Conservation (phyloP, 2,329 filamentous ascomycete species). For the Dactylella cylindrospora region DNA sequence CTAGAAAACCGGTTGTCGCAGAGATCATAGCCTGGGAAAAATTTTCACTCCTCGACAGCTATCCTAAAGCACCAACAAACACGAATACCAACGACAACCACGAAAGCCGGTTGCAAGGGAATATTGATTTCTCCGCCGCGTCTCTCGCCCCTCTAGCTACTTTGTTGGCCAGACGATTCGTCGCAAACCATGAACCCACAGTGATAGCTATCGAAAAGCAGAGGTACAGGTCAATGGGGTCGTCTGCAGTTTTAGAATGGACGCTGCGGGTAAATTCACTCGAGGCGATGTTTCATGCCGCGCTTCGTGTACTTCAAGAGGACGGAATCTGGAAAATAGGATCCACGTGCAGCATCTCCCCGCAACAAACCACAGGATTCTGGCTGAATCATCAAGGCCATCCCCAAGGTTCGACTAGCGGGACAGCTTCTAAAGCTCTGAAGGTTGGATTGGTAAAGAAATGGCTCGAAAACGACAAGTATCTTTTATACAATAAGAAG, state of each 20-base stretch:
- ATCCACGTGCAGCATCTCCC: constrained; percentile 45
- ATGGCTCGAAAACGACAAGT: constrained; percentile 55
- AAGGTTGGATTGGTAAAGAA: constrained; percentile 65
- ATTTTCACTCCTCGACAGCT: constrained; percentile 22
- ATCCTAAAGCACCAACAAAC: background rate
- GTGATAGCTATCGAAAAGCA: constrained; percentile 69
- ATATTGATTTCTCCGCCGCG: constrained; percentile 51
- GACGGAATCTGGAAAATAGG: constrained; percentile 53
- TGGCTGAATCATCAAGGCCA: constrained; percentile 20
- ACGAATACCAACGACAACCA: background rate
- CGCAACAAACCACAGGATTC: constrained; percentile 28
- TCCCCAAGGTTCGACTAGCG: background rate
- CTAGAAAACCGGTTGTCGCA: constrained; percentile 9
- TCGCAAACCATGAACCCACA: constrained; percentile 59
- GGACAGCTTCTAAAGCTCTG: constrained; percentile 45
- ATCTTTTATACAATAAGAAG: constrained; percentile 40
- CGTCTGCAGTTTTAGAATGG: constrained; percentile 72
- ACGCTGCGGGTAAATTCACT: constrained; percentile 78
- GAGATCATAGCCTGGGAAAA: constrained; percentile 49
- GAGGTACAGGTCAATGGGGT: constrained; percentile 65
- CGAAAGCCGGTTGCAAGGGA: background rate
- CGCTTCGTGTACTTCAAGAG: constrained; percentile 61
- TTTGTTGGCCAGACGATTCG: constrained; percentile 21
- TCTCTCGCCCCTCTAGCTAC: constrained; percentile 20
- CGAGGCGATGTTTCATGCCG: constrained; percentile 77